phyloP scores from a whole-genome alignment of 495 filamentous ascomycete species.

The Tuber microsphaerosporum region DNA sequence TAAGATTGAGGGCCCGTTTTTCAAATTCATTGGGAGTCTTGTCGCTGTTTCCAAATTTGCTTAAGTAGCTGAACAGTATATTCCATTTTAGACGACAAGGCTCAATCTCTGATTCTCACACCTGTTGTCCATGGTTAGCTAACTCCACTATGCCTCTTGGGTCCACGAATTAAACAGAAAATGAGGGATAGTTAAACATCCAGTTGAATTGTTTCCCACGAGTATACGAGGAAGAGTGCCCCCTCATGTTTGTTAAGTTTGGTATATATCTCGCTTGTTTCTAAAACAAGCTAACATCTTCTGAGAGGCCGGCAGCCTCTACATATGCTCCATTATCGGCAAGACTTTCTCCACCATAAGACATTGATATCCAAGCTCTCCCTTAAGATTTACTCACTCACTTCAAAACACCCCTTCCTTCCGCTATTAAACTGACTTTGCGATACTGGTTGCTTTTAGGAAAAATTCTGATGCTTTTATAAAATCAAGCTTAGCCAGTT shows the following conservation, averaged over 20 bases:
- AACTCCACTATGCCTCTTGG: neutral
- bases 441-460: too few species aligned
- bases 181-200: conserved; percentile 6
- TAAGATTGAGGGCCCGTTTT: too few species aligned
- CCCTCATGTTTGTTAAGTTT: conserved; percentile 16
- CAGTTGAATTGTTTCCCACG: conserved; percentile 7
- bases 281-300: too few species aligned
- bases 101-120: conserved; percentile 10
- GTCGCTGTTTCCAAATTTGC: too few species aligned
- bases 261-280: conserved; percentile 1
- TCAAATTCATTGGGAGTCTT: too few species aligned
- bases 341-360: too few species aligned
- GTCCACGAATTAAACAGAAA: neutral
- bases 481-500: conserved; percentile 11
- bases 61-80: too few species aligned
- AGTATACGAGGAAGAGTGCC: conserved; percentile 12
- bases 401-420: too few species aligned
- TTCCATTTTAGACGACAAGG: neutral
- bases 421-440: too few species aligned
- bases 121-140: conserved; percentile 7
- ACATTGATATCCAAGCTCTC: neutral
- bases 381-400: neutral
- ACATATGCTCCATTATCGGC: too few species aligned
- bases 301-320: too few species aligned
- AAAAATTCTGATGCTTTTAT: conserved; percentile 5